phyloP scores from a whole-genome alignment of 2,329 filamentous ascomycete genomes.

The Sphaerulina populicola region DNA sequence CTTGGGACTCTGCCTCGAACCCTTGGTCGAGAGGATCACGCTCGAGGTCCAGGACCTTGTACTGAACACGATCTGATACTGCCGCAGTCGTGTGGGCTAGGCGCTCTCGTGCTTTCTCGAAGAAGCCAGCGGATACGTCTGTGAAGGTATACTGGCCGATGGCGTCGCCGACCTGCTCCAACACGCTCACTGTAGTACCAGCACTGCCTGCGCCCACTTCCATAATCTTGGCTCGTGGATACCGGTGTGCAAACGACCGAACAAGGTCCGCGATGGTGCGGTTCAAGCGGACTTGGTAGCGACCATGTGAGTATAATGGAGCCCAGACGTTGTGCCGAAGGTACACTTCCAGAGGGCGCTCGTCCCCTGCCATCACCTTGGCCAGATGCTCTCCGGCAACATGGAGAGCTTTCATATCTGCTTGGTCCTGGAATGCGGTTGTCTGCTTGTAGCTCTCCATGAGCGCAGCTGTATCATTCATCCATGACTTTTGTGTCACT shows the following conservation, averaged over 20 bases:
- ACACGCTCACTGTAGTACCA: constrained; percentile 34
- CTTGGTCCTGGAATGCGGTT: constrained; percentile 10
- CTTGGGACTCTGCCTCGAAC: constrained; percentile 24
- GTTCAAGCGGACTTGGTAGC: constrained; percentile 36
- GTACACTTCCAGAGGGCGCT: constrained; percentile 15
- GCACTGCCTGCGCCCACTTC: constrained; percentile 43
- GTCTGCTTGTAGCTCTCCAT: constrained; percentile 15
- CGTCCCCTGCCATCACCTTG: constrained; percentile 30
- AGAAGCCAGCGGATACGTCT: constrained; percentile 39
- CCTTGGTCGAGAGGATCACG: constrained; percentile 31
- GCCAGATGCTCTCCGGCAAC: constrained; percentile 33
- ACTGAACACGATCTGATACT: constrained; percentile 27
- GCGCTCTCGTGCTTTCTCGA: constrained; percentile 31
- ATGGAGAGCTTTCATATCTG: constrained; percentile 16
- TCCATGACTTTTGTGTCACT: constrained; percentile 8
- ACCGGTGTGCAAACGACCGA: constrained; percentile 31
- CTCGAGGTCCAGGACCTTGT: constrained; percentile 30
- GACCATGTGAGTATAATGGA: constrained; percentile 24
- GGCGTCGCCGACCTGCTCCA: constrained; percentile 27
- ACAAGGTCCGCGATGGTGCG: constrained; percentile 23
- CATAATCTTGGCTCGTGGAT: constrained; percentile 39
- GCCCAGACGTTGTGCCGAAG: constrained; percentile 16
- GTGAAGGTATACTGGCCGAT: constrained; percentile 42
- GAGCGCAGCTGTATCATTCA: constrained; percentile 10
- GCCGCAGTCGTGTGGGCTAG: constrained; percentile 7